These are phyloP conservation scores for Hypoxylon sp. DNA, from an alignment of 2,329 filamentous ascomycete species.

Conservation along the genomic window DNA sequence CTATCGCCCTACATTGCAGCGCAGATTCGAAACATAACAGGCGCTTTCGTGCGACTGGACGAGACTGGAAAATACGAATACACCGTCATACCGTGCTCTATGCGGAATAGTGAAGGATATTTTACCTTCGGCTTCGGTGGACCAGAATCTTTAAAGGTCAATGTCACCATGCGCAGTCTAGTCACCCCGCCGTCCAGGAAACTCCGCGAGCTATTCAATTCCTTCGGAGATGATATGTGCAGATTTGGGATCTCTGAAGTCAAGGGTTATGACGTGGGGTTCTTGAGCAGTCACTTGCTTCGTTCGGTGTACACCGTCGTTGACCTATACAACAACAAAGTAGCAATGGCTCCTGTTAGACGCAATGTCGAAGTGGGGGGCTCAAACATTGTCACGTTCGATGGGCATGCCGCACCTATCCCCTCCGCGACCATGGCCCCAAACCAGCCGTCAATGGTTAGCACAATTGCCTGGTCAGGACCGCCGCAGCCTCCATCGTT, in stretches of 20 bases:
- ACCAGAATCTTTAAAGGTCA: slow-evolving; percentile 7
- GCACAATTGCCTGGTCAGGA: background rate
- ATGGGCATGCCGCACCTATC: background rate
- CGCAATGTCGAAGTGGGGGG: background rate
- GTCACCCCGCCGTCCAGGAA: slow-evolving; percentile 6
- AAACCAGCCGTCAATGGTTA: slow-evolving; percentile 10
- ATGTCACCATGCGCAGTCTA: slow-evolving; percentile 14
- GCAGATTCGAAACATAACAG: slow-evolving; percentile 20
- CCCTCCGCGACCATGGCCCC: slow-evolving; percentile 11
- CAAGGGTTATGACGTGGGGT: background rate
- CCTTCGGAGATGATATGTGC: slow-evolving; percentile 15
- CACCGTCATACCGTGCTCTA: slow-evolving; percentile 18
- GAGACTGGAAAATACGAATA: slow-evolving; percentile 7
- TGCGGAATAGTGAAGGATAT: slow-evolving; percentile 15
- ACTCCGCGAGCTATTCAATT: slow-evolving; percentile 8
- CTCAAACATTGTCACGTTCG: slow-evolving; percentile 16
- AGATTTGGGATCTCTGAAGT: slow-evolving; percentile 13
- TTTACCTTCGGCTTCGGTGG: slow-evolving; percentile 22
- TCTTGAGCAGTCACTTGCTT: slow-evolving; percentile 14
- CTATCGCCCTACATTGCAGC: slow-evolving; percentile 10
- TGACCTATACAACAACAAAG: slow-evolving; percentile 12
- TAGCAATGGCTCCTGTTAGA: slow-evolving; percentile 17
- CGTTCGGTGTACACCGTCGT: slow-evolving; percentile 18
- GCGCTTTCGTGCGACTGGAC: slow-evolving; percentile 8
- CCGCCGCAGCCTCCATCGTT: background rate